Conservation (phyloP, 768 basidiomycete species). For the Auriculariales sp. region DNA sequence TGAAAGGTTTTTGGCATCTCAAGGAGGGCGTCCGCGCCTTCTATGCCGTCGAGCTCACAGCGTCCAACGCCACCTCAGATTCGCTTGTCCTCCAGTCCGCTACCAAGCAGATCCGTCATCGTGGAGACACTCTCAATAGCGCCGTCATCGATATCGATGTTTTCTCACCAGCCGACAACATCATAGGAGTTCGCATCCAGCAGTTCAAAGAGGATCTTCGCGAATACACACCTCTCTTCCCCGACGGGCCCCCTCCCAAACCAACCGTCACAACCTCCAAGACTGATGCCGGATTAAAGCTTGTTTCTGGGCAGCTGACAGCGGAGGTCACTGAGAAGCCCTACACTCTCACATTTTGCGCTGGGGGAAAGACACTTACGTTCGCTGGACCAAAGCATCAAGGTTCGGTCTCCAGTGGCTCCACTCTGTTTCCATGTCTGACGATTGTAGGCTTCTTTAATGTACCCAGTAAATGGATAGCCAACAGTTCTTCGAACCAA, state of each 20-base stretch:
- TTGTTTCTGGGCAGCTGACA: constrained; percentile 34
- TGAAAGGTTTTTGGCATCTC: constrained; percentile 59
- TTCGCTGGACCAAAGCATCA: constrained; percentile 8
- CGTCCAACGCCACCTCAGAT: constrained; percentile 26
- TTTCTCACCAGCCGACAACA: constrained; percentile 15
- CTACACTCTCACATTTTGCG: constrained; percentile 38
- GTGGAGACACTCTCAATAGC: constrained; percentile 19
- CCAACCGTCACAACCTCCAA: constrained; percentile 25
- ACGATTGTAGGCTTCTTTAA: constrained; percentile 14
- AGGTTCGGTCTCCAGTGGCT: constrained; percentile 5
- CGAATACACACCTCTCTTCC: too few relatives aligned
- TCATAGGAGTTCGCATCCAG: constrained; percentile 16
- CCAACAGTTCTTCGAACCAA: constrained; percentile 11
- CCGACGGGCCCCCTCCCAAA: constrained; percentile 33
- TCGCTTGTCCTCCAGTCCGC: constrained; percentile 29
- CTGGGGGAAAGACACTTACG: constrained; percentile 6
- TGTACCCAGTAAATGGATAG: constrained; percentile 14
- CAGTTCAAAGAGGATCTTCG: constrained; percentile 10
- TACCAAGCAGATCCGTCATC: constrained; percentile 13
- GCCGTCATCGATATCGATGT: constrained; percentile 16
- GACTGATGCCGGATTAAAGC: constrained; percentile 13
- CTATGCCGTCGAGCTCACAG: constrained; percentile 48
- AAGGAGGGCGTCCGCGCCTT: constrained; percentile 46
- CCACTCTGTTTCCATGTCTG: constrained; percentile 13
- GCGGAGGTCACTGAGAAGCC: constrained; percentile 45